phyloP scores from a whole-genome alignment of 1,284 basidiomycete species.

The Sanghuangporus sanghuang region DNA sequence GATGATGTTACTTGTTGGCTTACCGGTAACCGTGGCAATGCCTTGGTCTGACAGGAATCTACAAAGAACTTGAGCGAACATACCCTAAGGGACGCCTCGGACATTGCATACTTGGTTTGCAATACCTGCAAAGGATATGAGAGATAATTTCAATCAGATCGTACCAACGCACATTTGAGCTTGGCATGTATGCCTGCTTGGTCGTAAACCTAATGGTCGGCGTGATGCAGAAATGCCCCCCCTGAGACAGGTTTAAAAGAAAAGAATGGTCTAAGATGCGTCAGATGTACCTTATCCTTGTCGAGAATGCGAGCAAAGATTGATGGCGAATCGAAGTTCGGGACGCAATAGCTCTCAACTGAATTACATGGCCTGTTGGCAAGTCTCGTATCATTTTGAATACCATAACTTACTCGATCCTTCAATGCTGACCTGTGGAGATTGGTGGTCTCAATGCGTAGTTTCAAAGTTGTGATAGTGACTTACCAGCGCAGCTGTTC shows the following conservation, averaged over 20 bases:
- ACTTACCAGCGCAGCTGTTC: slow-evolving; percentile 69
- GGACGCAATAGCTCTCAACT: slow-evolving; percentile 89
- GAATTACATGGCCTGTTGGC: not conserved
- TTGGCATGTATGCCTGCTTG: slow-evolving; percentile 86
- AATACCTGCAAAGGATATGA: slow-evolving; percentile 43
- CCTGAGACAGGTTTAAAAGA: slow-evolving; percentile 34
- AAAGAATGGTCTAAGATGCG: not conserved
- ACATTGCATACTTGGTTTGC: slow-evolving; percentile 60
- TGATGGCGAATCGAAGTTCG: slow-evolving; percentile 89
- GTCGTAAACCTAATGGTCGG: slow-evolving; percentile 63
- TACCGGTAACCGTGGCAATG: slow-evolving; percentile 75
- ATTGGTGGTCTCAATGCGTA: slow-evolving; percentile 12
- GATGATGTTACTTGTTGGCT: not conserved
- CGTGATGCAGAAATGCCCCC: slow-evolving; percentile 88
- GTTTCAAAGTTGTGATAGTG: not conserved
- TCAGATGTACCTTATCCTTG: slow-evolving; percentile 56
- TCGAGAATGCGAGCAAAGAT: slow-evolving; percentile 86
- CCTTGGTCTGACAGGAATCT: slow-evolving; percentile 78
- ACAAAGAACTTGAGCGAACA: not conserved
- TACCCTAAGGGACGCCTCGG: not conserved
- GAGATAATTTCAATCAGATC: slow-evolving; percentile 3
- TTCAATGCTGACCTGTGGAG: slow-evolving; percentile 59
- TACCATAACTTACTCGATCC: slow-evolving; percentile 56
- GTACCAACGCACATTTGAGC: slow-evolving; percentile 62
- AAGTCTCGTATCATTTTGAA: not conserved